A percentile compares a stretch with the other conserved stretches of the same genome.
These are phyloP conservation scores for Metschnikowia borealis DNA, from an alignment of 805 yeast genomes.

Conservation along the genomic window DNA sequence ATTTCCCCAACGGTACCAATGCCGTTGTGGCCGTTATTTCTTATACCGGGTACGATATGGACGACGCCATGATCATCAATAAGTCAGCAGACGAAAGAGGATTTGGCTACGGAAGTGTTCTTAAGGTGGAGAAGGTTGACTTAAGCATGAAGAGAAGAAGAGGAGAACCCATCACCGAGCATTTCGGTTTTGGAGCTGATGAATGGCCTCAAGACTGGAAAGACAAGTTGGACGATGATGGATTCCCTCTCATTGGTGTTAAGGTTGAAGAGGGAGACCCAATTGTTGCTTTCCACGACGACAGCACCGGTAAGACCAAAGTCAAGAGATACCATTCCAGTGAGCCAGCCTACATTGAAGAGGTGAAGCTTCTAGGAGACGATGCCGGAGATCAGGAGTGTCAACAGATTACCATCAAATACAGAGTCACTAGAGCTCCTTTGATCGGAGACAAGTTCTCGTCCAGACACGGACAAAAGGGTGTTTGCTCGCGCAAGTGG, in stretches of 20 bases:
- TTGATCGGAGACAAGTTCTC: constrained; percentile 97
- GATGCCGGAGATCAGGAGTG: constrained; percentile 72
- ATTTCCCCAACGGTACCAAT: constrained; percentile 96
- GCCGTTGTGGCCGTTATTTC: constrained; percentile 99
- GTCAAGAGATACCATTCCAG: constrained; percentile 89
- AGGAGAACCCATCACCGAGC: constrained; percentile 93
- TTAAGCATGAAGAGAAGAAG: constrained; percentile 70
- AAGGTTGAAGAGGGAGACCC: constrained; percentile 95
- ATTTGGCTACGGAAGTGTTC: constrained; percentile 94
- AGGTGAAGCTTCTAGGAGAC: constrained; percentile 87
- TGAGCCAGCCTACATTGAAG: constrained; percentile 93
- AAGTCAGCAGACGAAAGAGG: constrained; percentile 98
- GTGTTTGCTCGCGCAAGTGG: constrained; percentile 98
- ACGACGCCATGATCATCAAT: constrained; percentile 98
- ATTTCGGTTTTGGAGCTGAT: constrained; percentile 90
- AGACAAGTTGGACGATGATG: constrained; percentile 84
- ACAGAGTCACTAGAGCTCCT: constrained; percentile 87
- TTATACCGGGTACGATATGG: constrained; percentile 99
- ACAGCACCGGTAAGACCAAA: constrained; percentile 83
- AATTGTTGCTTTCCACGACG: constrained; percentile 87
- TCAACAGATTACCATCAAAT: constrained; percentile 82
- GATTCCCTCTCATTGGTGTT: constrained; percentile 85
- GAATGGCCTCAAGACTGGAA: constrained; percentile 92
- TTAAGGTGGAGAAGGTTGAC: constrained; percentile 90
- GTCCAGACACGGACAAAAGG: constrained; percentile 97